Base-by-base conservation (phyloP, 805 yeast species). In the Lachancea thermotolerans region DNA sequence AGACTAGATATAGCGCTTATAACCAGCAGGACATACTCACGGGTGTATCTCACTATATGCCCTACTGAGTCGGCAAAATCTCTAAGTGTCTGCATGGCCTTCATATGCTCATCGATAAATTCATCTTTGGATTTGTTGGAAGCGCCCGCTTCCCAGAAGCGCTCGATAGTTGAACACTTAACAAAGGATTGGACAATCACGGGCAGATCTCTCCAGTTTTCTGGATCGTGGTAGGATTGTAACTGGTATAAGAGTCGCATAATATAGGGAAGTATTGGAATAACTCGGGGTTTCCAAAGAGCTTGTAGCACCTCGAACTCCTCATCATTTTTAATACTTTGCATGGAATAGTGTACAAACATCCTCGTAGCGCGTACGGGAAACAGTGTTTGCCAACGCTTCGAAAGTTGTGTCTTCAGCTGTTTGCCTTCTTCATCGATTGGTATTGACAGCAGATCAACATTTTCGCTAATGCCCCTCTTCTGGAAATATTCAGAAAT, bases 61-160 rank as follows among this genome's bases (percentile, higher is more conserved):
- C 99, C 99, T 11, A 93, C 95, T 11, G 95, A 85, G 62, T 95
- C 98, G 0, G 99, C 98, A 72, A 93, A 93, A 66, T 93, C 99
- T 53, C 98, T 76, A 47, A 93, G 68, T 0, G 99, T 90, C 51
- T 85, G 84, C 71, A 93, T 87, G 0, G 99, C 98, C 60, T 85
- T 88, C 47, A 87, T 95, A 57, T 82, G 89, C 60, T 93, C 98
- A 60, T 86, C 95, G 51, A 93, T 82, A 54, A 93, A 95, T 30
- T 93, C 89, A 60, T 93, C 98, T 57, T 87, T 84, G 2, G 95
- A 81, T 65, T 93, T 95, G 47, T 86, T 85, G 1, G 96, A 86
- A 17, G 95, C 95, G 14, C 99, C 99, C 49, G 89, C 95, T 60
- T 95, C 98, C 99, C 99, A 93, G 63, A 93, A 93, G 57, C 98